Evolutionary conservation across 2,329 filamentous ascomycete genomes (phyloP).

Genomic region (Fusarium equiseti): DNA sequence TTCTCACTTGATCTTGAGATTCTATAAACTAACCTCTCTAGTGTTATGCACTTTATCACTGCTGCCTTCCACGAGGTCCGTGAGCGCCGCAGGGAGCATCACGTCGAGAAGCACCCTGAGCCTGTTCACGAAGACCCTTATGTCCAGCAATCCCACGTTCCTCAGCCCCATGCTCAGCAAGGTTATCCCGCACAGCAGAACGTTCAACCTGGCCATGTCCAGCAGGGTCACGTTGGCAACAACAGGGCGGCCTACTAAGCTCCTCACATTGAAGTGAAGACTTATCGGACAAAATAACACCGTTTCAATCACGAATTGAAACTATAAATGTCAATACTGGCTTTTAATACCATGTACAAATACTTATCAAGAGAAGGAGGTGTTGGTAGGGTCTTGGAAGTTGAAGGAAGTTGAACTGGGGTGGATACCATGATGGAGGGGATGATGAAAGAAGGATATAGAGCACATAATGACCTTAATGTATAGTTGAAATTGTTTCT

Average conservation of each 20-base stretch:
- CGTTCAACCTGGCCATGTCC: background rate
- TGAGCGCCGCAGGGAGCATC: slow-evolving; percentile 6
- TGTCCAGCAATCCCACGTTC: background rate
- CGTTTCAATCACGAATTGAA: too few relatives aligned
- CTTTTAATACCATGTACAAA: background rate
- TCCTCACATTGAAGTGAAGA: background rate
- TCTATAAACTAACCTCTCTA: background rate
- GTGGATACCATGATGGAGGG: background rate
- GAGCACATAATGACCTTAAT: background rate
- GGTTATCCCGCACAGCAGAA: background rate
- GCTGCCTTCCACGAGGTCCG: slow-evolving; percentile 24
- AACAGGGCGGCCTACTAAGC: background rate
- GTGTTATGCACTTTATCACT: slow-evolving; percentile 13
- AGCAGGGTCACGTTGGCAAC: background rate
- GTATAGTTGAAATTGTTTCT: background rate
- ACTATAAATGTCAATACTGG: background rate
- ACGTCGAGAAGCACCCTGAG: background rate
- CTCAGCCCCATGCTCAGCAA: background rate
- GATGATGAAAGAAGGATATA: background rate
- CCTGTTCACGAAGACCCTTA: background rate
- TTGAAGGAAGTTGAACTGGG: too few relatives aligned
- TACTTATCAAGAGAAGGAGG: background rate
- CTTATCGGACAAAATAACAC: background rate
- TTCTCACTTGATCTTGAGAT: fast-evolving
- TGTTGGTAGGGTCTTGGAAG: background rate